Evolutionary conservation across 768 basidiomycete genomes (phyloP).

Genomic region (Mycena rosella): DNA sequence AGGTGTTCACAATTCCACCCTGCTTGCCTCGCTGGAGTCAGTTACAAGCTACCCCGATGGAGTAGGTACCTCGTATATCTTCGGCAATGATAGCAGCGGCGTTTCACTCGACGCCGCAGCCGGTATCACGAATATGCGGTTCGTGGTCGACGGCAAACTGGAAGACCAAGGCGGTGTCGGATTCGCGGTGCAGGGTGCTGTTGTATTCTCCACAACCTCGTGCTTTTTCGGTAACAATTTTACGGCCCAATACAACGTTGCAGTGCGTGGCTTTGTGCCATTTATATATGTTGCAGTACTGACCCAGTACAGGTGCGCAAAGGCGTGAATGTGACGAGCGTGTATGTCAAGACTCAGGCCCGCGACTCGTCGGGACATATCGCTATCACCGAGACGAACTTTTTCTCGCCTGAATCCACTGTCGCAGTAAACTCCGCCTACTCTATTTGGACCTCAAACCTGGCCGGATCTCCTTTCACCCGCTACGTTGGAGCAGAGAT

Average conservation of each 20-base stretch:
- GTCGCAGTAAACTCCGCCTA: constrained; percentile 17
- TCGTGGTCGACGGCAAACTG: constrained; percentile 18
- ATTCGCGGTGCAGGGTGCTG: constrained; percentile 16
- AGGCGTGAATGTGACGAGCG: constrained; percentile 9
- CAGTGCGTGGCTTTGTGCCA: constrained; percentile 11
- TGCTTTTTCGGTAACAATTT: constrained; percentile 12
- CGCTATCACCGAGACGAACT: not conserved
- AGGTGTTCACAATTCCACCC: constrained; percentile 8
- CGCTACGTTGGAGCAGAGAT: constrained; percentile 23
- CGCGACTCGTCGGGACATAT: constrained; percentile 3
- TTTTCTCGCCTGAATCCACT: constrained; percentile 15
- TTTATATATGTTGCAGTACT: constrained; percentile 10
- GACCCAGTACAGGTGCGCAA: constrained; percentile 21
- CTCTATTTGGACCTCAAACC: constrained; percentile 16
- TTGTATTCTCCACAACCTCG: constrained; percentile 17
- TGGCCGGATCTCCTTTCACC: constrained; percentile 12
- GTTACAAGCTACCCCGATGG: constrained; percentile 9
- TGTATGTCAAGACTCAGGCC: constrained; percentile 20
- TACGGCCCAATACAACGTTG: constrained; percentile 16
- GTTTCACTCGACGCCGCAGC: constrained; percentile 14
- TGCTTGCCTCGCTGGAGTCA: constrained; percentile 13
- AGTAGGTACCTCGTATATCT: constrained; percentile 11
- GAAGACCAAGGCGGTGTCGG: constrained; percentile 25
- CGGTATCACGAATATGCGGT: constrained; percentile 13
- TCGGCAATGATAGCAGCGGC: not conserved